Conservation (phyloP, 148 eudicot species). For the Chenopodium quinoa region DNA sequence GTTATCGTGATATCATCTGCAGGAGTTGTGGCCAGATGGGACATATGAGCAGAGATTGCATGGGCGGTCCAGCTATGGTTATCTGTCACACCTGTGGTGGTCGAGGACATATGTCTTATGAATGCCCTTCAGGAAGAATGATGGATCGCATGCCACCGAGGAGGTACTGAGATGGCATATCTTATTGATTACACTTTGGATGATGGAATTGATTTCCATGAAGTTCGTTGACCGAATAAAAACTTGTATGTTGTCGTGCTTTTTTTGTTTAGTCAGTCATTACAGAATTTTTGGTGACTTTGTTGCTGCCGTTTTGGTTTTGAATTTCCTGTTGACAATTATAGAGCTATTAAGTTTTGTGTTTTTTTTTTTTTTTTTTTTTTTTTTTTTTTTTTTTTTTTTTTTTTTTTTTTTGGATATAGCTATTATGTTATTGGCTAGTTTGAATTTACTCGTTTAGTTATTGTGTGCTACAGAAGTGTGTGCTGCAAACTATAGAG, state of each 20-base stretch:
- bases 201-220: neutral
- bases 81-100: conserved; percentile 98
- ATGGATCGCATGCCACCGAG: conserved; percentile 70
- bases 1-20: conserved; percentile 64
- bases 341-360: neutral
- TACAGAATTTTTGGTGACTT: neutral
- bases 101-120: conserved; percentile 77
- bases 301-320: neutral
- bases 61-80: conserved; percentile 44
- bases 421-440: neutral
- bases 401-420: no score
- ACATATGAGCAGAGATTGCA: conserved; percentile 92
- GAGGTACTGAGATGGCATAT: conserved; percentile 55
- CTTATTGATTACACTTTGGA: neutral
- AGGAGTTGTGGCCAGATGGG: conserved; percentile 83
- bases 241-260: neutral
- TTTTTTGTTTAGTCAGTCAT: neutral
- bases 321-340: neutral
- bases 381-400: no score
- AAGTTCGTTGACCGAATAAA: conserved; percentile 8
- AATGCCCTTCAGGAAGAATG: conserved; percentile 79
- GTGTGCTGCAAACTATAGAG: neutral
- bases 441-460: neutral
- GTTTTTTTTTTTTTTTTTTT: no score
- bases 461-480: neutral